Percentiles rank a stretch among this genome's conserved stretches.
These are phyloP conservation scores for Botrytis squamosa DNA, from an alignment of 2,329 filamentous ascomycete species.

Conservation along the genomic window DNA sequence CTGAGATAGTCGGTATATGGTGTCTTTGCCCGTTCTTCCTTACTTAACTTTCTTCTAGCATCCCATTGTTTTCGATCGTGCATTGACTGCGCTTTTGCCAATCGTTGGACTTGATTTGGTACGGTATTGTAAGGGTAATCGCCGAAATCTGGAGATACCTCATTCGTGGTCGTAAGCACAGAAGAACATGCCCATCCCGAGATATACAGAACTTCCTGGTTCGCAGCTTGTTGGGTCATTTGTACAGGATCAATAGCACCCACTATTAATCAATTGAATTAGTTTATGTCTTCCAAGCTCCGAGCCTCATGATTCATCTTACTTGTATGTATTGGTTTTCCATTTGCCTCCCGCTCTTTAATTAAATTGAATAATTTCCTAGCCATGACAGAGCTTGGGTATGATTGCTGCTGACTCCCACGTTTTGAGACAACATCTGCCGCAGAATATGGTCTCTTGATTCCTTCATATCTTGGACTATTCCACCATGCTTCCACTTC, in stretches of 20 bases:
- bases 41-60: slow-evolving; percentile 70
- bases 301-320: slow-evolving; percentile 40
- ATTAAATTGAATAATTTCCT: slow-evolving; percentile 91
- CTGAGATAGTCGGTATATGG: slow-evolving; percentile 91
- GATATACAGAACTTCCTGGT: slow-evolving; percentile 94
- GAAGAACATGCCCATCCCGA: slow-evolving; percentile 98
- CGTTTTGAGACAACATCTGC: slow-evolving; percentile 92
- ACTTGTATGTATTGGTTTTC: slow-evolving; percentile 92
- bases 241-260: slow-evolving; percentile 98
- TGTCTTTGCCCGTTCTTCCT: slow-evolving; percentile 69
- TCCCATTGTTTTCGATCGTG: slow-evolving; percentile 98
- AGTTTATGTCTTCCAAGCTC: slow-evolving; percentile 14
- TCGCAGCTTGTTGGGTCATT: slow-evolving; percentile 96
- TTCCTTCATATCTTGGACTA: slow-evolving; percentile 78
- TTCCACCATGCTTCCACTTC: slow-evolving; percentile 92
- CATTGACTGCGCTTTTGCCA: slow-evolving; percentile 95
- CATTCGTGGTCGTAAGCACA: slow-evolving; percentile 88
- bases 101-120: slow-evolving; percentile 92
- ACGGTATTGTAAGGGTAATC: slow-evolving; percentile 99
- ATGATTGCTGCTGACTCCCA: slow-evolving; percentile 80
- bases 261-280: slow-evolving; percentile 54
- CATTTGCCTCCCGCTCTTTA: slow-evolving; percentile 71
- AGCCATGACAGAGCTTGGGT: slow-evolving; percentile 92
- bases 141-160: slow-evolving; percentile 95
- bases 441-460: slow-evolving; percentile 87